Evolutionary conservation across 1,284 basidiomycete species (phyloP), one percentile per base, ranked within the genome.

Genomic region (Cystobasidium pallidum): DNA sequence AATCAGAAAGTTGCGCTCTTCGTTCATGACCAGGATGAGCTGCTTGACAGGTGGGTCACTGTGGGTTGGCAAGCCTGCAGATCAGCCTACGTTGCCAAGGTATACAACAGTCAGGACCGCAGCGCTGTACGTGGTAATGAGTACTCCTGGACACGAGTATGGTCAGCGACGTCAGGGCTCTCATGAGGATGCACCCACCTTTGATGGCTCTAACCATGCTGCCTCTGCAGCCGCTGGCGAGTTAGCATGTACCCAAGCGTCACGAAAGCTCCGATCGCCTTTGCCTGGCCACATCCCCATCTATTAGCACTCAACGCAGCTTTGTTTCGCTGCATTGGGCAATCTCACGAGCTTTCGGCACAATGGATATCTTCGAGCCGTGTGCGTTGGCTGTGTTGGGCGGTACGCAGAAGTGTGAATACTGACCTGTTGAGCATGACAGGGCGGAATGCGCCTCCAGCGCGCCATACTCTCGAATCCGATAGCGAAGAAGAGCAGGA

Each of bases 31-130:
- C 45, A 93, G 84, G 32, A 93, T 84, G 68, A 94, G 92, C 80
- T 94, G 91, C 81, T 94, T 94, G 66, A 93, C 91, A 2, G 91
- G 92, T 4, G 91, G 87, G 80, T 94, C 91, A 78, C 92, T 92
- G 78, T 51, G 2, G 13, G 6, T 2, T 10, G 30, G 26, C 21
- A 28, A 11, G 39, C 21, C 58, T 17, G 51, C 43, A 26, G 10
- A 19, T 65, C 47, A 51, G 62, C 30, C 45, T 39, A n/a, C 4
- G 7, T 26, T 32, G 43, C 4, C 13, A 26, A 4, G 15, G 21
- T 17, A n/a, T 32, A 34, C 58, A 43, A 30, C 2, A 24, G 36
- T 17, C 36, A 54, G 30, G 43, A 54, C 30, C 10, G 26, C 26
- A 2, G 13, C 26, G 19, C 17, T 61, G 24, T 34, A 71, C 68